Percentiles rank a stretch among this genome's conserved stretches.
Evolutionary conservation across 345 rosid genomes (phyloP).

Genomic region (Raphanus sativus): DNA sequence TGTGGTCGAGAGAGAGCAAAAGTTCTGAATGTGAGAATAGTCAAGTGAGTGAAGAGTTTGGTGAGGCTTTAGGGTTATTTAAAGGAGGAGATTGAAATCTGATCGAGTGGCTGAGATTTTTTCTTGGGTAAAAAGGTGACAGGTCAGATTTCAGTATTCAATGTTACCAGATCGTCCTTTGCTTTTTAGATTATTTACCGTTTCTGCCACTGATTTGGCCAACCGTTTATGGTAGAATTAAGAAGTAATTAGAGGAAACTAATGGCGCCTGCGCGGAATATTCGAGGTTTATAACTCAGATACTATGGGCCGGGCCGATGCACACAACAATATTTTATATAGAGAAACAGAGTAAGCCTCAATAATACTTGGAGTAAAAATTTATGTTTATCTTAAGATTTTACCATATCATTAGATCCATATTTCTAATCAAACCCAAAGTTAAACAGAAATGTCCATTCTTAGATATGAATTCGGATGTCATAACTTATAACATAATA

Average conservation of each 20-base stretch:
- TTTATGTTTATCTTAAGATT: too few relatives aligned
- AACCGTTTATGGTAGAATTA: slow-evolving; percentile 15
- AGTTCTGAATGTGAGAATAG: background rate
- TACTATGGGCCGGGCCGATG: slow-evolving; percentile 30
- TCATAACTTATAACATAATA: background rate
- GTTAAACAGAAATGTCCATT: too few relatives aligned
- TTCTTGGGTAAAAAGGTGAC: slow-evolving; percentile 16
- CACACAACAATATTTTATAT: background rate
- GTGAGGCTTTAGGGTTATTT: slow-evolving; percentile 32
- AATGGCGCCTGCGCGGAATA: slow-evolving; percentile 26
- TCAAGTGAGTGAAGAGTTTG: slow-evolving; percentile 31
- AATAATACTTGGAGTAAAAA: too few relatives aligned
- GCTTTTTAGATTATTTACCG: slow-evolving; percentile 20
- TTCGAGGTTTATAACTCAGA: slow-evolving; percentile 27
- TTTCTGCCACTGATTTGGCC: slow-evolving; percentile 22
- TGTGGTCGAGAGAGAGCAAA: slow-evolving; percentile 21
- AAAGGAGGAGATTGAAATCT: slow-evolving; percentile 10
- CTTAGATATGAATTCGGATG: background rate
- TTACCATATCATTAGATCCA: too few relatives aligned
- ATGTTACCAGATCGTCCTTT: background rate
- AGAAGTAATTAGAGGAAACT: background rate
- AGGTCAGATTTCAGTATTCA: slow-evolving; percentile 12
- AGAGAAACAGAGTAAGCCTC: too few relatives aligned
- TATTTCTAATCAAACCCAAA: too few relatives aligned
- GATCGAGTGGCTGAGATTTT: slow-evolving; percentile 34